These are phyloP conservation scores for Cladosporium sp. DNA, from an alignment of 2,329 filamentous ascomycete genomes.

Conservation along the genomic window DNA sequence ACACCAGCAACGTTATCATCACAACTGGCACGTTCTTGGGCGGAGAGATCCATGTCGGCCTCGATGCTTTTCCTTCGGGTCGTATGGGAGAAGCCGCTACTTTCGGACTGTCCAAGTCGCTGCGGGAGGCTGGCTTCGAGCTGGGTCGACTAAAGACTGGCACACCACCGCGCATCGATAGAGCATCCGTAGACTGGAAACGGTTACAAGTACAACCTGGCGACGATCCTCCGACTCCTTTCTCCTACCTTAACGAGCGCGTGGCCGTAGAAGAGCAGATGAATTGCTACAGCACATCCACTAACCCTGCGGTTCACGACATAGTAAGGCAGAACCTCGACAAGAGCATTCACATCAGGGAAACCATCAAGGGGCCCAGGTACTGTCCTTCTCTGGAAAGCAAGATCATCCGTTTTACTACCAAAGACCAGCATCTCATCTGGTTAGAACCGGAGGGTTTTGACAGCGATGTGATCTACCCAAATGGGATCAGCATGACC, in stretches of 20 bases:
- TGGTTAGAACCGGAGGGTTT: constrained; percentile 98
- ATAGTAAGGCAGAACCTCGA: constrained; percentile 86
- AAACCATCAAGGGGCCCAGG: constrained; percentile 86
- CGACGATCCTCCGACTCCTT: constrained; percentile 80
- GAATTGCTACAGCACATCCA: constrained; percentile 80
- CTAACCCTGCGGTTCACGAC: constrained; percentile 75
- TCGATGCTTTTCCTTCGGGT: constrained; percentile 78
- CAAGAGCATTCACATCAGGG: constrained; percentile 92
- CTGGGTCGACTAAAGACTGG: constrained; percentile 91
- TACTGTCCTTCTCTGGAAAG: constrained; percentile 96
- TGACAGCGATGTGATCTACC: constrained; percentile 83
- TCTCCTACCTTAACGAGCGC: constrained; percentile 79
- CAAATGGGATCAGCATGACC: constrained; percentile 96
- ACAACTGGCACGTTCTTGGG: constrained; percentile 94
- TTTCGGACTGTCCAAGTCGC: constrained; percentile 83
- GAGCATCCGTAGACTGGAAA: constrained; percentile 73
- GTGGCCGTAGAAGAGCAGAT: constrained; percentile 79
- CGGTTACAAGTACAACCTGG: constrained; percentile 68
- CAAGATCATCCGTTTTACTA: constrained; percentile 81
- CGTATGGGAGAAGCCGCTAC: constrained; percentile 93
- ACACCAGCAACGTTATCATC: constrained; percentile 78
- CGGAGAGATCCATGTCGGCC: constrained; percentile 89
- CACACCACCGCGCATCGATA: constrained; percentile 82
- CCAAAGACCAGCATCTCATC: constrained; percentile 78
- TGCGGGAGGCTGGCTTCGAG: constrained; percentile 81